These are phyloP conservation scores for Hypoxylon rubiginosum DNA, from an alignment of 2,329 filamentous ascomycete genomes.

Conservation along the genomic window DNA sequence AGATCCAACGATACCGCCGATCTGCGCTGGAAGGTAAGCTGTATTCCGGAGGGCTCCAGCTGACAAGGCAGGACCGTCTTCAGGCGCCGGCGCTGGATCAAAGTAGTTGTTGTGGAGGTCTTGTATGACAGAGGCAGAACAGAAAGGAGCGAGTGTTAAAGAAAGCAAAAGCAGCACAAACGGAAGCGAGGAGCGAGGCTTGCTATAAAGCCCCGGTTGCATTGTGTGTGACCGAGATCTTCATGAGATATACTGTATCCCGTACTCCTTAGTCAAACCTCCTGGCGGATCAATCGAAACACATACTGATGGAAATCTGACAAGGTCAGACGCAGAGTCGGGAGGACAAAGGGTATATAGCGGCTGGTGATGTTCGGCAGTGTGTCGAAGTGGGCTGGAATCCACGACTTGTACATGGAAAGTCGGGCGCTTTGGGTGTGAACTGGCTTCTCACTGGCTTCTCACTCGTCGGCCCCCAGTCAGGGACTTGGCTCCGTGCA, in stretches of 20 bases:
- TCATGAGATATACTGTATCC: slow-evolving; percentile 47
- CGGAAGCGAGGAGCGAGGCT: slow-evolving; percentile 45
- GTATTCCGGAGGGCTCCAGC: slow-evolving; percentile 70
- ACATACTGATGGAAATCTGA: slow-evolving; percentile 63
- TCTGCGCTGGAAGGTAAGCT: slow-evolving; percentile 80
- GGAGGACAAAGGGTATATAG: slow-evolving; percentile 69
- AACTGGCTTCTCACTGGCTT: slow-evolving; percentile 60
- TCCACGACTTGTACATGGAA: slow-evolving; percentile 49
- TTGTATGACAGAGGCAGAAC: slow-evolving; percentile 44
- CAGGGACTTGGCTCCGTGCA: slow-evolving; percentile 55
- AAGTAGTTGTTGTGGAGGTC: slow-evolving; percentile 57
- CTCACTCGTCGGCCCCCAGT: slow-evolving; percentile 53
- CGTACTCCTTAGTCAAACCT: slow-evolving; percentile 54
- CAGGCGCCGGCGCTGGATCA: slow-evolving; percentile 69
- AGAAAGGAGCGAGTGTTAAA: slow-evolving; percentile 48
- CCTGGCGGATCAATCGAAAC: slow-evolving; percentile 65
- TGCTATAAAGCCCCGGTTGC: slow-evolving; percentile 53
- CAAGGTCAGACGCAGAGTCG: slow-evolving; percentile 59
- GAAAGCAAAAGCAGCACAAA: slow-evolving; percentile 45
- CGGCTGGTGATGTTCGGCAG: slow-evolving; percentile 65
- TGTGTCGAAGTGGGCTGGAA: slow-evolving; percentile 56
- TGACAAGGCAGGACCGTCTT: slow-evolving; percentile 72
- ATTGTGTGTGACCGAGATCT: slow-evolving; percentile 53
- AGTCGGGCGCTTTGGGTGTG: slow-evolving; percentile 57
- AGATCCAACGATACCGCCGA: slow-evolving; percentile 85